Evolutionary conservation across 2,329 filamentous ascomycete genomes (phyloP).

Genomic region (Ceratocystiopsis minuta): DNA sequence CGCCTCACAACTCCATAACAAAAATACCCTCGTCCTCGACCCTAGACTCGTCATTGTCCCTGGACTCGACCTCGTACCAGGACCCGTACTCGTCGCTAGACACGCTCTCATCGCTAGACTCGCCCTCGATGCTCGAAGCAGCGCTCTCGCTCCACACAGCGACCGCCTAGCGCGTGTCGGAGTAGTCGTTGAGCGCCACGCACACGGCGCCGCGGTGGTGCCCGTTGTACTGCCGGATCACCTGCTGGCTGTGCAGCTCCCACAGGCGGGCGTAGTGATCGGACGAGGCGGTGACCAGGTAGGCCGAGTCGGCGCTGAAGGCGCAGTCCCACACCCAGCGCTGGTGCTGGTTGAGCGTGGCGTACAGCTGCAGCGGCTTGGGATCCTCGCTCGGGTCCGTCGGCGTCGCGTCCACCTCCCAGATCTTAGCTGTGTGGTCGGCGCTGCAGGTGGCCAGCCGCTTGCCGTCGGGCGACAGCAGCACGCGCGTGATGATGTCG

Average conservation of each 20-base stretch:
- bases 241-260: conserved; percentile 72
- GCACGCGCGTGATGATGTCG: conserved; percentile 80
- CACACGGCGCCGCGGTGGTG: conserved; percentile 85
- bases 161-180: conserved; percentile 31
- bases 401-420: conserved; percentile 66
- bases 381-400: conserved; percentile 20
- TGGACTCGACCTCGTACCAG: neutral
- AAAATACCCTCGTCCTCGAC: too few relatives aligned
- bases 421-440: conserved; percentile 89
- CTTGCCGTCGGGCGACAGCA: conserved; percentile 83
- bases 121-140: too few relatives aligned
- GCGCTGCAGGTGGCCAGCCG: conserved; percentile 87
- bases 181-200: conserved; percentile 80
- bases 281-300: conserved; percentile 80
- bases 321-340: conserved; percentile 97
- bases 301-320: conserved; percentile 83
- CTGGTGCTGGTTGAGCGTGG: conserved; percentile 76
- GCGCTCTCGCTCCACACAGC: too few relatives aligned
- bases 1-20: too few relatives aligned
- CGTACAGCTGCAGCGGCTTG: conserved; percentile 61
- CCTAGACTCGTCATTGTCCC: too few relatives aligned
- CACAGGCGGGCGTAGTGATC: conserved; percentile 87
- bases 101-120: too few relatives aligned
- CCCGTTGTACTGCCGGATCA: conserved; percentile 89
- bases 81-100: too few relatives aligned